Percentiles rank a stretch among this genome's conserved stretches.
phyloP scores from a whole-genome alignment of 257 asterid species.

The Solanum megistacrolobum region DNA sequence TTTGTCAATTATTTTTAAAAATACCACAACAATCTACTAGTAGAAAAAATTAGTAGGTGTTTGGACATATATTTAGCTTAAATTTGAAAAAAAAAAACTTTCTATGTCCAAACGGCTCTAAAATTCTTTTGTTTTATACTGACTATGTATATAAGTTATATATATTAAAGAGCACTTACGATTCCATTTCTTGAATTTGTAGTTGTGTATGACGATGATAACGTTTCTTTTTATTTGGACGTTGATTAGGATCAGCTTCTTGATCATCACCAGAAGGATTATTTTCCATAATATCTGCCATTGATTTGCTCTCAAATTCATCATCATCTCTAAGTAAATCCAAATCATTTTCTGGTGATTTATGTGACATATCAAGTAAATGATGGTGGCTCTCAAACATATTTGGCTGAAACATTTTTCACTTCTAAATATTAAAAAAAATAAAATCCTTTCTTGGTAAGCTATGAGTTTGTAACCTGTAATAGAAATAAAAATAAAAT shows the following conservation, averaged over 20 bases:
- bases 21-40: not conserved
- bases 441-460: not conserved
- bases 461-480: not conserved
- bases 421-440: not conserved
- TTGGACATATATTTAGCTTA: not conserved
- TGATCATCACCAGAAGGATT: conserved; percentile 55
- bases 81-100: not conserved
- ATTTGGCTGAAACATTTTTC: conserved; percentile 56
- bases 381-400: conserved; percentile 58
- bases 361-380: conserved; percentile 45
- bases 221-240: conserved; percentile 59
- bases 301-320: conserved; percentile 57
- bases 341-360: conserved; percentile 44
- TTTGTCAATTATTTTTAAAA: not conserved
- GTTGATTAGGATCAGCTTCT: conserved; percentile 42
- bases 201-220: conserved; percentile 71
- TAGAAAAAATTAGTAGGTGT: not conserved
- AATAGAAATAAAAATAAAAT: not conserved
- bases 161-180: conserved; percentile 22
- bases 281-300: conserved; percentile 53
- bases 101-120: not conserved
- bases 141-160: not conserved
- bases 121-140: not conserved
- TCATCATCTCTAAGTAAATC: conserved; percentile 40
- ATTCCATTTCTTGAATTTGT: conserved; percentile 73